Conservation (phyloP, 169 alveolate species). For the Plasmodium gonderi region DNA sequence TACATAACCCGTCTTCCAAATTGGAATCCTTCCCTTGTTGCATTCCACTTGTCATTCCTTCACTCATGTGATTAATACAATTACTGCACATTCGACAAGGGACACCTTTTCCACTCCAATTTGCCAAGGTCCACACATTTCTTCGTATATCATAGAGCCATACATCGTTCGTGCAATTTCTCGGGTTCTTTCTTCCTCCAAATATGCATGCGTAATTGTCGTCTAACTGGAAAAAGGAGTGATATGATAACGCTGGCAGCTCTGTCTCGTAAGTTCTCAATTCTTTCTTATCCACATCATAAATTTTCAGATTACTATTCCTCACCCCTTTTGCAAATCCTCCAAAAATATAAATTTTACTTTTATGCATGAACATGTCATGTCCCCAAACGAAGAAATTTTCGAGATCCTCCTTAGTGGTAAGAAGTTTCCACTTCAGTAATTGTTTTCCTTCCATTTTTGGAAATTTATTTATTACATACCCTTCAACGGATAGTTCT, state of each 20-base stretch:
- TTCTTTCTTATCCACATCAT: constrained; percentile 19
- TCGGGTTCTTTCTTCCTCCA: constrained; percentile 62
- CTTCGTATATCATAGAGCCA: constrained; percentile 45
- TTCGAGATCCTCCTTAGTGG: constrained; percentile 8
- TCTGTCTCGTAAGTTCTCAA: not conserved
- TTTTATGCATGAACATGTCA: constrained; percentile 59
- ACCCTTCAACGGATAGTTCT: not conserved
- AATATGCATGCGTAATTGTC: constrained; percentile 50
- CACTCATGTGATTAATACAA: too few species aligned
- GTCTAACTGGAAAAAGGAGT: constrained; percentile 27
- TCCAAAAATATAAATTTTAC: constrained; percentile 55
- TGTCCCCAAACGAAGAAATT: constrained; percentile 73
- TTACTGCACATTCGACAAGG: too few species aligned
- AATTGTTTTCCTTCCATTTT: not conserved
- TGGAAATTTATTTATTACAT: not conserved
- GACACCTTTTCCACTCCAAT: too few species aligned
- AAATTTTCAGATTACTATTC: constrained; percentile 37
- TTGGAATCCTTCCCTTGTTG: not conserved
- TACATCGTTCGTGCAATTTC: constrained; percentile 7
- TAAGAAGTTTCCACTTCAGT: constrained; percentile 26
- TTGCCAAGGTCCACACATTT: constrained; percentile 25
- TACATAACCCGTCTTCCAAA: not conserved
- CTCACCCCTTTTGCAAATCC: constrained; percentile 59
- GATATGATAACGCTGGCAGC: constrained; percentile 32
- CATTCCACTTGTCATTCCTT: not conserved